Percentiles rank a stretch among this genome's conserved stretches.
Evolutionary conservation across 768 basidiomycete genomes (phyloP).

Genomic region (Mycena rosella): DNA sequence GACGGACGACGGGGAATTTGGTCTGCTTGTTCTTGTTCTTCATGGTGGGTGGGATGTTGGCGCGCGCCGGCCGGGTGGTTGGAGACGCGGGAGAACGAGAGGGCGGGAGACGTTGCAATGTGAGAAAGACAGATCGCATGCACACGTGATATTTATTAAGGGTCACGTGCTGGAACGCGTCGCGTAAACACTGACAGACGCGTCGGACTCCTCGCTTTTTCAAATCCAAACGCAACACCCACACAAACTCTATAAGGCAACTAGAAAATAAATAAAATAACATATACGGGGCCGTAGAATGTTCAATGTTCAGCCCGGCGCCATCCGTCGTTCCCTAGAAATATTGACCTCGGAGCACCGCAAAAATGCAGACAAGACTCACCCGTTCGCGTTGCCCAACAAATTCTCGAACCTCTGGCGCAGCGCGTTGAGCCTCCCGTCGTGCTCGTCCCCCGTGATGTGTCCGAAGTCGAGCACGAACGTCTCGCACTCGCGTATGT

Average conservation of each 20-base stretch:
- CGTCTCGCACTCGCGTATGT: slow-evolving; percentile 70
- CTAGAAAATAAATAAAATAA: too few relatives aligned
- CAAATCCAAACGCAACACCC: too few relatives aligned
- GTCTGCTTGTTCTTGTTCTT: slow-evolving; percentile 94
- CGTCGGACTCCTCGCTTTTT: too few relatives aligned
- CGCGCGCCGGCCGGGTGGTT: background rate
- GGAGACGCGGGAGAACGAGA: background rate
- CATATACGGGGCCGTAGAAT: too few relatives aligned
- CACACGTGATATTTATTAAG: too few relatives aligned
- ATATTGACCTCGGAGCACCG: too few relatives aligned
- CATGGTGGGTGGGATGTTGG: slow-evolving; percentile 58
- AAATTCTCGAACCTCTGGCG: slow-evolving; percentile 61
- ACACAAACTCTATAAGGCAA: too few relatives aligned
- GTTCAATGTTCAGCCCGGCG: too few relatives aligned
- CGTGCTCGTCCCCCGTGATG: slow-evolving; percentile 48
- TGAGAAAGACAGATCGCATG: too few relatives aligned
- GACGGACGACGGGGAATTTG: slow-evolving; percentile 88
- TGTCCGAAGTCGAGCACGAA: slow-evolving; percentile 72
- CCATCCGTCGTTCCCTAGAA: too few relatives aligned
- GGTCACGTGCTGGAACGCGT: too few relatives aligned
- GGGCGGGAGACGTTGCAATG: background rate
- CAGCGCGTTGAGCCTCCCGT: slow-evolving; percentile 51
- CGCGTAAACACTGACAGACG: too few relatives aligned
- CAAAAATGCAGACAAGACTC: background rate
- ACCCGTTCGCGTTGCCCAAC: slow-evolving; percentile 52